phyloP scores from a whole-genome alignment of 306 rosid species.

The Trifolium pratense region DNA sequence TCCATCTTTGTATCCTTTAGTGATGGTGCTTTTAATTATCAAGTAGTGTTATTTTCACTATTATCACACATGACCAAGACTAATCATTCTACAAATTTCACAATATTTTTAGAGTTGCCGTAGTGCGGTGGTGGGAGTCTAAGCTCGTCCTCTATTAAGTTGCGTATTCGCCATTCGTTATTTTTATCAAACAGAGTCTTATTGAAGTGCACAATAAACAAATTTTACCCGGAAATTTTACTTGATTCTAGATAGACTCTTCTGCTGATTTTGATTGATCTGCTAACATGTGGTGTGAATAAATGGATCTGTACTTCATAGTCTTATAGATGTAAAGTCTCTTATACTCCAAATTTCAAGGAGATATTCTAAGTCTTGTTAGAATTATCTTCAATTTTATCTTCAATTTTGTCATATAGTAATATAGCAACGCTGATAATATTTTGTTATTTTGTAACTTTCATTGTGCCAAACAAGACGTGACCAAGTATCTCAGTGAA shows the following conservation, averaged over 20 bases:
- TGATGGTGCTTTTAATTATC: background rate
- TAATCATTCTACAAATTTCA: conserved; percentile 16
- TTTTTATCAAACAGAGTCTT: background rate
- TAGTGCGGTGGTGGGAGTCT: background rate
- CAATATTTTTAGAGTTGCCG: background rate
- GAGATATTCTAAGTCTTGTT: too few species aligned
- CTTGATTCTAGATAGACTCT: background rate
- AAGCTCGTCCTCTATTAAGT: background rate
- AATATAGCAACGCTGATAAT: conserved; percentile 27
- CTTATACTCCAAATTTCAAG: too few species aligned
- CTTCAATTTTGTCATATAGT: background rate
- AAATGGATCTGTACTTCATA: background rate
- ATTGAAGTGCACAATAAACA: background rate
- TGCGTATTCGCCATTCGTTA: background rate
- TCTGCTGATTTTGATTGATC: background rate
- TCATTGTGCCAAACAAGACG: conserved; percentile 30
- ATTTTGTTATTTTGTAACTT: conserved; percentile 26
- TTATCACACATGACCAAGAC: background rate
- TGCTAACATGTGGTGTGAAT: background rate
- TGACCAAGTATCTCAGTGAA: conserved; percentile 6
- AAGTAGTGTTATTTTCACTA: conserved; percentile 15
- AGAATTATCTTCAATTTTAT: background rate
- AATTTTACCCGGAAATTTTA: background rate
- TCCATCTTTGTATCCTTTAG: conserved; percentile 6
- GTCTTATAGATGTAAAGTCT: too few species aligned